Evolutionary conservation across 495 filamentous ascomycete genomes (phyloP).

Genomic region (Trichoderma asperelloides): DNA sequence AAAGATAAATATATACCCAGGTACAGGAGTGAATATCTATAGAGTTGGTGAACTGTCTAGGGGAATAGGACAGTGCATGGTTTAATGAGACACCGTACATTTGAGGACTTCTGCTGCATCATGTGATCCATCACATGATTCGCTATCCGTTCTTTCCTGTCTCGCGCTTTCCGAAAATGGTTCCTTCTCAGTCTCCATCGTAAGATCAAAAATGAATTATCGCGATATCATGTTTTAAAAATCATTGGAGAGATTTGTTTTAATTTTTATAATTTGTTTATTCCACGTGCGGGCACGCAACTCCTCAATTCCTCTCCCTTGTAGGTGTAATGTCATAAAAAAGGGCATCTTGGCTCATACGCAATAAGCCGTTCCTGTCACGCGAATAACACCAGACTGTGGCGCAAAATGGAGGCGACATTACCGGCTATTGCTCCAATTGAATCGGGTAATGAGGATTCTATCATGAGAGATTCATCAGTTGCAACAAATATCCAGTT

Average conservation of each 20-base stretch:
- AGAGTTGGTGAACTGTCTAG: not conserved
- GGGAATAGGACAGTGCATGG: not conserved
- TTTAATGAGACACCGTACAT: not conserved
- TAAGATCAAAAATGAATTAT: not conserved
- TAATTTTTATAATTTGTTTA: not conserved
- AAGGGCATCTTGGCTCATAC: not conserved
- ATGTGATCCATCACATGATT: not conserved
- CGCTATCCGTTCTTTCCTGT: not conserved
- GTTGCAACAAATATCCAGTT: not conserved
- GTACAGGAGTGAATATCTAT: too few species aligned
- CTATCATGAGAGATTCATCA: not conserved
- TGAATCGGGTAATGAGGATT: not conserved
- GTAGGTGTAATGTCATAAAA: not conserved
- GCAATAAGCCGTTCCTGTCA: not conserved
- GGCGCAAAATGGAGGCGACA: not conserved
- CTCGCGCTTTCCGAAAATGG: conserved; percentile 4
- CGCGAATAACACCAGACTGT: not conserved
- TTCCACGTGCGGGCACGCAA: not conserved
- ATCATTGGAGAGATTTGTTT: not conserved
- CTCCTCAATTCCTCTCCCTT: conserved; percentile 1
- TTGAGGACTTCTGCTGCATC: not conserved
- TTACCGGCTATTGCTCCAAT: not conserved
- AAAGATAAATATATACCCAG: too few species aligned
- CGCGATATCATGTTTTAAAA: not conserved
- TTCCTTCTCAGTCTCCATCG: conserved; percentile 5